Base-by-base conservation (phyloP, 805 yeast genomes). In the Starmerella bombi region DNA sequence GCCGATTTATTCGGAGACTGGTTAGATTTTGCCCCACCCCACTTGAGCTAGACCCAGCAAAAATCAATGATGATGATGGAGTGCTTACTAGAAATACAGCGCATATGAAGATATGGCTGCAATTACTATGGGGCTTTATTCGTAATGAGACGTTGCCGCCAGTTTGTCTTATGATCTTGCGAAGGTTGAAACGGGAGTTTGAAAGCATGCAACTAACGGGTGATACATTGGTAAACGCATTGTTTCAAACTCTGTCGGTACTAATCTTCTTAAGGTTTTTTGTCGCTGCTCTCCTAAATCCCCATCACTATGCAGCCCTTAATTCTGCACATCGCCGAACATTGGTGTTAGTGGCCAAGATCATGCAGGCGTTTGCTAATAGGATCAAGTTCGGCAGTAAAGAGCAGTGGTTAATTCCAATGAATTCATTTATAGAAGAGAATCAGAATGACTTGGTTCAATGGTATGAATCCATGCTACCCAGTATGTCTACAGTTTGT, bases 201-300 rank as follows among this genome's bases (percentile, higher is more conserved):
- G 37, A 25, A 14, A 36, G 30, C n/a, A 32, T 31, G 23, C 38
- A 32, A 4, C 37, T 46, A 9, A 16, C 34, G 1, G 41, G 32
- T 5, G 41, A 16, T 3, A 17, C 25, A 15, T 3, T 29, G 3
- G 32, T 29, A 1, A 44, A 38, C 6, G 41, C 44, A 9, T 70
- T 84, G 0, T 63, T 79, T 43, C 80, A 85, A 53, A 80, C 93
- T 37, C 62, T 86, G 25, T 72, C 91, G 16, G 85, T 94, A 1
- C 80, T 91, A 52, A 62, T 88, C 10, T 91, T 88, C 56, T 61
- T 88, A 44, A 65, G 95, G 44, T 82, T 78, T 58, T 71, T 85
- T 48, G 85, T 95, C 53, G 97, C 98, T 0, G 94, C 94, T 0
- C 71, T 88, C 22, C 61, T 91, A 54, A 86, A 84, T 53, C 98